Base-by-base conservation (phyloP, 2,329 filamentous ascomycete species). In the Pezicula carpinea region DNA sequence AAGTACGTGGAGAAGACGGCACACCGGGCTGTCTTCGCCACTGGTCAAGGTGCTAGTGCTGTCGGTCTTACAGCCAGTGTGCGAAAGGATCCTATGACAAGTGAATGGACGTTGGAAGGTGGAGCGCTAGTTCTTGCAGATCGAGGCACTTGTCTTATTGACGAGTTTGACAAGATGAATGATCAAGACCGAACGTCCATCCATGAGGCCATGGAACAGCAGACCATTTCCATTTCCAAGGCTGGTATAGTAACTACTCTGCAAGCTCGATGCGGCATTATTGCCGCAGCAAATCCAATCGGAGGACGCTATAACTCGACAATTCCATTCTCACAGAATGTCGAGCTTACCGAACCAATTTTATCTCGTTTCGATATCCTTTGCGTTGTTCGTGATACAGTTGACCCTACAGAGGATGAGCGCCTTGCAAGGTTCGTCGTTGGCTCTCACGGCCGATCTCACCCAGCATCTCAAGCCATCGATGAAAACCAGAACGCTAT, bases 111-210 rank as follows among this genome's bases (percentile, higher is more conserved):
- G 5, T 74, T 99, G 2, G 93, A 99, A 70, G 93, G 93, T 53
- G 93, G 93, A 63, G 93, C 93, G 4, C 76, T 99, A 10, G 93
- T 99, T 60, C 80, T 99, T 47, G 93, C 93, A 14, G 93, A 99
- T 66, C 86, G 89, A 55, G 93, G 93, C 34, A 96, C 89, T 14
- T 97, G 93, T 62, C 76, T 99, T 23, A 99, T 99, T 53, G 93
- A 99, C 61, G 93, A 99, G 69, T 99, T 99, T 60, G 93, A 99
- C 79, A 99, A 99, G 77, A 99, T 99, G 93, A 97, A 97, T 66
- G 93, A 99, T 65, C 90, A 97, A 64, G 93, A 99, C 67, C 83
- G 93, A 55, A 97, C 93, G 1, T 96, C 90, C 6, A 99, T 99
- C 58, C 93, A 99, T 77, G 93, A 99, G 75, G 93, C 93, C 50